Conservation (phyloP, 495 filamentous ascomycete genomes). For the Glarea lozoyensis region DNA sequence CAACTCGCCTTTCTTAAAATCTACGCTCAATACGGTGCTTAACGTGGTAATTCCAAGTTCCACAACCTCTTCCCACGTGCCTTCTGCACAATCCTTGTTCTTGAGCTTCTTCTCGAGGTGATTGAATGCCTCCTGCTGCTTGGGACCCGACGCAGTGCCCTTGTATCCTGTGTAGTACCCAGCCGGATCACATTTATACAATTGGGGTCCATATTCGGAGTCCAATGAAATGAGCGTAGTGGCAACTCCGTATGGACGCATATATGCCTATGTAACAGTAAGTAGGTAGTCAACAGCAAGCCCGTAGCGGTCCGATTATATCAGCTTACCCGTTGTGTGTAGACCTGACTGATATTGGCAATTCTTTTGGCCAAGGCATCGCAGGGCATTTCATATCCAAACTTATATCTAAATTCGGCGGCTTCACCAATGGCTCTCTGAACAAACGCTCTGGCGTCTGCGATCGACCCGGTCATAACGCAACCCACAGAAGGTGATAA, state of each 20-base stretch:
- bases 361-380: slow-evolving; percentile 92
- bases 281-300: slow-evolving; percentile 10
- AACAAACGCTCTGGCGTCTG: slow-evolving; percentile 87
- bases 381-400: slow-evolving; percentile 98
- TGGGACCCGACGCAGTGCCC: slow-evolving; percentile 91
- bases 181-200: slow-evolving; percentile 97
- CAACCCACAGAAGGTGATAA: slow-evolving; percentile 94
- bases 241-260: slow-evolving; percentile 93
- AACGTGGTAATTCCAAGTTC: slow-evolving; percentile 90
- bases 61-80: slow-evolving; percentile 95
- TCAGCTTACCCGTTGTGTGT: slow-evolving; percentile 70
- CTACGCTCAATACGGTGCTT: slow-evolving; percentile 92
- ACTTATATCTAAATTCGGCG: slow-evolving; percentile 96
- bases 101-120: slow-evolving; percentile 99
- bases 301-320: slow-evolving; percentile 13
- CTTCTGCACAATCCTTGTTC: slow-evolving; percentile 92
- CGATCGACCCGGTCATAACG: slow-evolving; percentile 98
- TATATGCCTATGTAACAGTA: slow-evolving; percentile 64
- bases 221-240: slow-evolving; percentile 92
- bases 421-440: slow-evolving; percentile 90
- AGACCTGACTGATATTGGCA: slow-evolving; percentile 98
- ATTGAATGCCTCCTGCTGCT: slow-evolving; percentile 97
- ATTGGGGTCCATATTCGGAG: slow-evolving; percentile 84
- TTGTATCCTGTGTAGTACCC: slow-evolving; percentile 98
- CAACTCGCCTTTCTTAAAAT: slow-evolving; percentile 98